Conservation (phyloP, 192 early-diverging fungal species). For the Umbelopsis sp. region DNA sequence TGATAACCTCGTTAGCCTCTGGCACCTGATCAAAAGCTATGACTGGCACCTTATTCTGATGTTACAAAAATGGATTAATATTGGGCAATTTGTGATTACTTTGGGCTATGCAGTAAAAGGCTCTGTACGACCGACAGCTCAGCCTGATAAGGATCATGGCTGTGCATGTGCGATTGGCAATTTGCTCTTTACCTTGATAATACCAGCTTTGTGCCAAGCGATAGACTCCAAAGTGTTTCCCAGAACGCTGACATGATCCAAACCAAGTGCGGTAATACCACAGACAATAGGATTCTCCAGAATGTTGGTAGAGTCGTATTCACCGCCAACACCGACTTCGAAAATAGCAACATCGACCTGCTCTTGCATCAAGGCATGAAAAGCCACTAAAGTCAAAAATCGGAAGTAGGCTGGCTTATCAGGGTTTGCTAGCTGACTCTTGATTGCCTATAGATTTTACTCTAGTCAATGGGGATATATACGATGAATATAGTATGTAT, state of each 20-base stretch:
- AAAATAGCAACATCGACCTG: constrained; percentile 80
- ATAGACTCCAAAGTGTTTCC: constrained; percentile 77
- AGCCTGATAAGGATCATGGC: background rate
- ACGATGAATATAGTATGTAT: background rate
- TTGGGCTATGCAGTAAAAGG: background rate
- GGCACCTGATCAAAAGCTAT: constrained; percentile 72
- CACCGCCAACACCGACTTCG: constrained; percentile 84
- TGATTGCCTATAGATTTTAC: background rate
- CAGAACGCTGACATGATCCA: constrained; percentile 73
- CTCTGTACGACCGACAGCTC: background rate
- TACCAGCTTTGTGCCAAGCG: constrained; percentile 86
- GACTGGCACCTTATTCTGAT: constrained; percentile 63
- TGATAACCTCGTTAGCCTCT: constrained; percentile 69
- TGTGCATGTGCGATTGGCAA: background rate
- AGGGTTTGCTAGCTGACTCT: constrained; percentile 27
- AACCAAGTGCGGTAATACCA: constrained; percentile 78
- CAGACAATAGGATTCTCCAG: constrained; percentile 74
- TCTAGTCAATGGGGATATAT: background rate
- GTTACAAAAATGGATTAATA: constrained; percentile 12
- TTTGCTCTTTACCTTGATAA: constrained; percentile 61
- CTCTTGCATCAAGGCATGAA: constrained; percentile 84
- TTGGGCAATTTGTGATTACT: background rate
- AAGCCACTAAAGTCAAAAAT: constrained; percentile 89
- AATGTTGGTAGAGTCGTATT: constrained; percentile 86
- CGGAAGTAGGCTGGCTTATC: constrained; percentile 85